Conservation (phyloP, 352 stramenopile genomes). For the Blastocystis sp. region DNA sequence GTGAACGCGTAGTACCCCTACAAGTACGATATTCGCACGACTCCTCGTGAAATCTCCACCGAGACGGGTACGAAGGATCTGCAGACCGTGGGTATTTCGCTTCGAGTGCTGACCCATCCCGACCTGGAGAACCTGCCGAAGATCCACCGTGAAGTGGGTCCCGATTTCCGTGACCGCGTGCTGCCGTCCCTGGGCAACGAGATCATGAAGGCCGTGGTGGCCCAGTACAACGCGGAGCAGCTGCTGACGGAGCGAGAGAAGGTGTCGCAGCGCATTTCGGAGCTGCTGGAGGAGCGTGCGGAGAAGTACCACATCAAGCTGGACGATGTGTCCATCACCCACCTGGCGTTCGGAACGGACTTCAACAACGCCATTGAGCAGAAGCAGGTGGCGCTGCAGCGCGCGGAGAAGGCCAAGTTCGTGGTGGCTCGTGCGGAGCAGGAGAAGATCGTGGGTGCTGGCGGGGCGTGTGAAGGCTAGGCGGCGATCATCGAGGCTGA, state of each 20-base stretch:
- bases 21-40: conserved; percentile 95
- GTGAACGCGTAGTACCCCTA: conserved; percentile 82
- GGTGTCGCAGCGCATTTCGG: conserved; percentile 80
- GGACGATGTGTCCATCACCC: conserved; percentile 99
- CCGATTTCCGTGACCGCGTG: conserved; percentile 96
- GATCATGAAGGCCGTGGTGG: too few relatives aligned
- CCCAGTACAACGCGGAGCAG: too few relatives aligned
- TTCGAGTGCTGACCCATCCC: conserved; percentile 90
- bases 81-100: conserved; percentile 95
- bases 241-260: too few relatives aligned
- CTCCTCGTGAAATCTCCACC: conserved; percentile 91
- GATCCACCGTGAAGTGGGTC: conserved; percentile 93
- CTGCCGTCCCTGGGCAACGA: conserved; percentile 80
- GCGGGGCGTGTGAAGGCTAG: conserved; percentile 73
- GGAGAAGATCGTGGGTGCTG: conserved; percentile 83
- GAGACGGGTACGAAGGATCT: conserved; percentile 97
- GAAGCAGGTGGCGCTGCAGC: conserved; percentile 99
- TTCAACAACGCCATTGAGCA: conserved; percentile 98
- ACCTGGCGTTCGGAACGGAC: conserved; percentile 95
- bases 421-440: conserved; percentile 97
- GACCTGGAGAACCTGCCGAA: conserved; percentile 87
- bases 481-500: conserved; percentile 85
- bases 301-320: conserved; percentile 74
- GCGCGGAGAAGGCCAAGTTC: conserved; percentile 97
- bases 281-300: conserved; percentile 84